Evolutionary conservation across 345 rosid genomes (phyloP).

Genomic region (Firmiana major): DNA sequence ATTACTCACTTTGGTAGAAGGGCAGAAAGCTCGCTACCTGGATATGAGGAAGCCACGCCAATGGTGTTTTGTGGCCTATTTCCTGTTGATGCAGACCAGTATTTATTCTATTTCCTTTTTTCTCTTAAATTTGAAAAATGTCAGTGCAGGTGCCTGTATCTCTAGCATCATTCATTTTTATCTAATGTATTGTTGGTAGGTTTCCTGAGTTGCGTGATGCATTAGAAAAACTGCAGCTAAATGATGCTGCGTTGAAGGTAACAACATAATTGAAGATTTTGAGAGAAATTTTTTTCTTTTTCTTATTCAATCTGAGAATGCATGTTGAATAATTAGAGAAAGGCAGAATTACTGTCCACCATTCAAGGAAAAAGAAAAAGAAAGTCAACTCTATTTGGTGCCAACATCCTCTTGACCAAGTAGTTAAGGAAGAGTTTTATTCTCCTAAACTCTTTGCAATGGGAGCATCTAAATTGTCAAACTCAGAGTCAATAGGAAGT

Average conservation of each 20-base stretch:
- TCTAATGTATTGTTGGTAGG: slow-evolving; percentile 39
- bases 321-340: too few species aligned
- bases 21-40: slow-evolving; percentile 80
- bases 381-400: too few species aligned
- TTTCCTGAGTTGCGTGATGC: slow-evolving; percentile 95
- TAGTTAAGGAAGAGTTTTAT: too few species aligned
- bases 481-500: too few species aligned
- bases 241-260: slow-evolving; percentile 98
- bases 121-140: background rate
- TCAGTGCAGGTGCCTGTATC: slow-evolving; percentile 5
- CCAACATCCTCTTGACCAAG: too few species aligned
- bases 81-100: slow-evolving; percentile 99
- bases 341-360: too few species aligned
- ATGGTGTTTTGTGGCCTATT: slow-evolving; percentile 99
- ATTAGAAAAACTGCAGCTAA: slow-evolving; percentile 90
- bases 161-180: slow-evolving; percentile 19
- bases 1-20: slow-evolving; percentile 60
- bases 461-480: too few species aligned
- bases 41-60: slow-evolving; percentile 97
- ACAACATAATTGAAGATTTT: background rate
- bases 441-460: too few species aligned
- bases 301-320: background rate
- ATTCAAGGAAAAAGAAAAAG: too few species aligned
- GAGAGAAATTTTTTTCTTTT: background rate
- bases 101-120: slow-evolving; percentile 25